These are phyloP conservation scores for Aphanomyces invadans DNA, from an alignment of 352 stramenopile genomes.

Conservation along the genomic window DNA sequence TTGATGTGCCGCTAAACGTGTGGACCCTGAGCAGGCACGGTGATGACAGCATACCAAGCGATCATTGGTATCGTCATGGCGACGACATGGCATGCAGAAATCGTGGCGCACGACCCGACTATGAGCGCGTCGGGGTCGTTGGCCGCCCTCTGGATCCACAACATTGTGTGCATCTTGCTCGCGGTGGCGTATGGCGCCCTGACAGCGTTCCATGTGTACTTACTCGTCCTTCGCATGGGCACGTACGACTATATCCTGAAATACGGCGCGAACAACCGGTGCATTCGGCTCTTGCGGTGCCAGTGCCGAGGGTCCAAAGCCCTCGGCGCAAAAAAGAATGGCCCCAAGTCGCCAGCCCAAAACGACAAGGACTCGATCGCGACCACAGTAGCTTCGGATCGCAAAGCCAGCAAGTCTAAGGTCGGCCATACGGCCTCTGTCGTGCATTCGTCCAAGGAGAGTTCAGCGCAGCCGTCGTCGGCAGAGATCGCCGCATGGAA, in stretches of 20 bases:
- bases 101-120: slow-evolving; percentile 32
- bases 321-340: neutral
- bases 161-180: slow-evolving; percentile 46
- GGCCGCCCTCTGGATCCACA: slow-evolving; percentile 68
- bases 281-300: slow-evolving; percentile 47
- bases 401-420: slow-evolving; percentile 4
- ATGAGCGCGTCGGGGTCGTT: slow-evolving; percentile 37
- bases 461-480: neutral
- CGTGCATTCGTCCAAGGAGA: neutral
- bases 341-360: slow-evolving; percentile 10
- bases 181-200: slow-evolving; percentile 63
- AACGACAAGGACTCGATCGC: slow-evolving; percentile 3
- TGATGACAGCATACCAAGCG: slow-evolving; percentile 35
- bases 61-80: slow-evolving; percentile 68
- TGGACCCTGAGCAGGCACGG: slow-evolving; percentile 5
- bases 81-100: slow-evolving; percentile 53
- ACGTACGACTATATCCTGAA: slow-evolving; percentile 83
- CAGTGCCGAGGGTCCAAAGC: neutral
- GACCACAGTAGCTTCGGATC: neutral
- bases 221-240: slow-evolving; percentile 54
- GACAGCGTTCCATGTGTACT: slow-evolving; percentile 68
- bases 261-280: slow-evolving; percentile 65
- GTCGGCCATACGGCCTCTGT: neutral
- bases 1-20: too few species aligned
- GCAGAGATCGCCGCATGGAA: slow-evolving; percentile 36